phyloP scores from a whole-genome alignment of 768 basidiomycete species.

The Tephrocybe sp. region DNA sequence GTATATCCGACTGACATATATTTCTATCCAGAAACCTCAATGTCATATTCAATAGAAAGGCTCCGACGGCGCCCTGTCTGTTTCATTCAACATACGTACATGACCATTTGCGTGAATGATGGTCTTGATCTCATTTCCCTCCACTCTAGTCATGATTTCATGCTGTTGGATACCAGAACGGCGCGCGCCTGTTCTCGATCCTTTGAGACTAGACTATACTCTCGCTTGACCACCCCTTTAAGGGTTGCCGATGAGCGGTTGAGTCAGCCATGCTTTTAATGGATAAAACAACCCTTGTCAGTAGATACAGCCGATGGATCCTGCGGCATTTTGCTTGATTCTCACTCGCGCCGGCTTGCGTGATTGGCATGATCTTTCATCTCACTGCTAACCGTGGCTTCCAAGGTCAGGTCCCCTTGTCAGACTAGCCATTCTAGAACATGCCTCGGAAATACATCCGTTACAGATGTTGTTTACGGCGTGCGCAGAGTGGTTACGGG shows the following conservation, averaged over 20 bases:
- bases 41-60: no score
- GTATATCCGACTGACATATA: not conserved
- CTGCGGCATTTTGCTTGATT: not conserved
- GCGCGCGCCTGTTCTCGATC: no score
- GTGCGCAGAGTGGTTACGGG: not conserved
- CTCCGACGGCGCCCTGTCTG: no score
- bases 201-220: no score
- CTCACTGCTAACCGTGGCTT: not conserved
- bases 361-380: slow-evolving; percentile 6
- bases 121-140: not conserved
- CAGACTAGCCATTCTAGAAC: slow-evolving; percentile 5
- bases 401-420: not conserved
- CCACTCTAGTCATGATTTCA: not conserved
- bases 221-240: not conserved
- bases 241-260: not conserved
- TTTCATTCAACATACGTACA: no score
- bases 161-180: no score
- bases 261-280: not conserved
- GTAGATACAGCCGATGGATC: not conserved
- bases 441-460: slow-evolving; percentile 8
- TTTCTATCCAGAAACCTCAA: no score
- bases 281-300: not conserved
- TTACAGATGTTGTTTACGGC: not conserved
- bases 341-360: no score
- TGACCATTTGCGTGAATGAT: no score